These are phyloP conservation scores for Mucor indicus DNA, from an alignment of 371 early-diverging fungal species.

Conservation along the genomic window DNA sequence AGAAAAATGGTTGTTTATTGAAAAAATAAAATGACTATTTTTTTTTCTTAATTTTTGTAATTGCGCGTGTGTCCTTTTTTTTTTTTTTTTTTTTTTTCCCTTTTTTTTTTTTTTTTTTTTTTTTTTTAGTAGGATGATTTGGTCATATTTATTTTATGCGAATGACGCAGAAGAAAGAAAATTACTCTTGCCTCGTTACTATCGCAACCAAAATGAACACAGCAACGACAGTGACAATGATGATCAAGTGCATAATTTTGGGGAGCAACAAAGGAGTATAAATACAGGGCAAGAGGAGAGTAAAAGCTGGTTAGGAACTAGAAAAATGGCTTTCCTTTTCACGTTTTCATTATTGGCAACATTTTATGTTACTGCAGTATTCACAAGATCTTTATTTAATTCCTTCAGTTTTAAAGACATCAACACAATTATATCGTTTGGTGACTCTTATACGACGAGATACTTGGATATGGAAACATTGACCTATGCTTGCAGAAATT, in stretches of 20 bases:
- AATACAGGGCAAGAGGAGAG: neutral
- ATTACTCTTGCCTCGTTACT: neutral
- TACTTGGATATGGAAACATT: slow-evolving; percentile 23
- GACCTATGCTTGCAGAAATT: slow-evolving; percentile 26
- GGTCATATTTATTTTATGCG: neutral
- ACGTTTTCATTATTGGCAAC: no score
- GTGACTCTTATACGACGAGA: slow-evolving; percentile 39
- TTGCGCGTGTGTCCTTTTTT: neutral
- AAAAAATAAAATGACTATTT: neutral
- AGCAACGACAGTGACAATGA: neutral
- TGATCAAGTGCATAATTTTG: neutral
- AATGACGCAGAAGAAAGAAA: neutral
- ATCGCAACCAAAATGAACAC: neutral
- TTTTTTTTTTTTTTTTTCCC: neutral
- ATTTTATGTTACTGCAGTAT: no score
- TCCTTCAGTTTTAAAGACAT: slow-evolving; percentile 13
- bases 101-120: neutral
- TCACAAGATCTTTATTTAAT: neutral
- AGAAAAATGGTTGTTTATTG: neutral
- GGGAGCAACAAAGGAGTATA: neutral
- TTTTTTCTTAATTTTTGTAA: neutral
- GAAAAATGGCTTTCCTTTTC: no score
- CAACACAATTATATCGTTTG: slow-evolving; percentile 33
- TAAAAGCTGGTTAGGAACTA: neutral
- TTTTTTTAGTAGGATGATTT: slow-evolving; percentile 1